Base-by-base conservation (phyloP, 192 early-diverging fungal genomes). In the Coemansia sp. region DNA sequence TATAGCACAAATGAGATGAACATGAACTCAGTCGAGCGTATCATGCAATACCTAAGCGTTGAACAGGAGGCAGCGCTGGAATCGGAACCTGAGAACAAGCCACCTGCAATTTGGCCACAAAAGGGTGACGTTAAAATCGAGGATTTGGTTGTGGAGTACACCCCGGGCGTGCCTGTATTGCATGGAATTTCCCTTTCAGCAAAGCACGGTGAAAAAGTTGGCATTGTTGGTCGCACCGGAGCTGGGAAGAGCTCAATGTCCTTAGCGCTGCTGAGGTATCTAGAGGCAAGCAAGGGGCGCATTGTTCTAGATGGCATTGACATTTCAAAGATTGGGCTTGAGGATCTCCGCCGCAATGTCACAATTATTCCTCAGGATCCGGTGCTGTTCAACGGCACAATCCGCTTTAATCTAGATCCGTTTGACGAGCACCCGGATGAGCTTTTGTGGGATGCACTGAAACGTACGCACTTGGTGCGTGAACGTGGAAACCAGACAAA, bases 361-460 rank as follows among this genome's bases (percentile, higher is more conserved):
- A 90, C 92, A 1, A 90, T 97, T 42, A 93, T 97, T 75, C 92
- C 93, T 38, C 93, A 97, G 81, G 93, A 95, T 34, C 90, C 91
- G 19, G 85, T 93, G 6, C 69, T 90, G 65, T 90, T 92, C 74
- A 83, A 84, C 59, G 90, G 90, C 23, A 85, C 89, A 6, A 71
- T 95, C 34, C 84, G 93, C 8, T 88, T 90, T 46, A 96, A 96
- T 73, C 70, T 98, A 10, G 94, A 98, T 69, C 94, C 93, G 13
- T 89, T 93, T 65, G 78, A 73, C 25, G 87, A 91, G 66, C 86
- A 90, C 66, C 75, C 67, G 10, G 96, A 98, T 61, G 73, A 82
- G 45, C 77, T 85, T 32, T 71, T 96, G 23, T 94, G 88, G 87
- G 80, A 86, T 17, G 87, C 89, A 5, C 82, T 98, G 15, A 75